Conservation (phyloP, 2,329 filamentous ascomycete genomes). For the Microsporum audouinii region DNA sequence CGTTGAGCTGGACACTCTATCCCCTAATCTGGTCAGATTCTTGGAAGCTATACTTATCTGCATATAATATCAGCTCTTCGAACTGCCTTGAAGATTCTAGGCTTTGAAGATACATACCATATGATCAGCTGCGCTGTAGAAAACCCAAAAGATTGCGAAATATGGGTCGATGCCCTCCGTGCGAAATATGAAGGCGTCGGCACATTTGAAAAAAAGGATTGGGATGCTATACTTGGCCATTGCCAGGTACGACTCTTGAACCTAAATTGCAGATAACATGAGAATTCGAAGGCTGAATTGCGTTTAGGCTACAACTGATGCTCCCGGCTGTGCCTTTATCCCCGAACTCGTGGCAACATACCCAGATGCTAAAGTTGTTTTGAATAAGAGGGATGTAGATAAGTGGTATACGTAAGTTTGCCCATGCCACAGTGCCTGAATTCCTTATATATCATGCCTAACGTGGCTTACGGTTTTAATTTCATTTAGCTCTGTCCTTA, state of each 20-base stretch:
- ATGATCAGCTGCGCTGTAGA: constrained; percentile 58
- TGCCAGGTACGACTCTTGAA: constrained; percentile 34
- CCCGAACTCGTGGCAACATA: constrained; percentile 61
- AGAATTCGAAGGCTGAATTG: not conserved
- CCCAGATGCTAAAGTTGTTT: constrained; percentile 59
- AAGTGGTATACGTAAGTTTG: constrained; percentile 38
- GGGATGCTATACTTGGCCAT: constrained; percentile 56
- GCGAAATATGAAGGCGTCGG: constrained; percentile 53
- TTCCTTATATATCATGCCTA: not conserved
- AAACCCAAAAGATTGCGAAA: constrained; percentile 54
- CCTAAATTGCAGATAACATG: not conserved
- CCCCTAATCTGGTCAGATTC: not conserved
- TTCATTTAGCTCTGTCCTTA: not conserved
- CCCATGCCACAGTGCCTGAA: not conserved
- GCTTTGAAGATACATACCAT: constrained; percentile 59
- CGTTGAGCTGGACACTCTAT: not conserved
- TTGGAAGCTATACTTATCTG: not conserved
- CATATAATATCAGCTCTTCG: constrained; percentile 44
- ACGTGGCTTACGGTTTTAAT: not conserved
- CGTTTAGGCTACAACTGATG: constrained; percentile 52
- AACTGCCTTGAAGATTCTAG: constrained; percentile 53
- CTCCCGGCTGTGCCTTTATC: constrained; percentile 56
- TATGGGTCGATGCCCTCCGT: constrained; percentile 59
- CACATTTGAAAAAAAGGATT: constrained; percentile 54
- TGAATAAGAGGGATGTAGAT: constrained; percentile 56